Evolutionary conservation across 352 stramenopile species (phyloP), one percentile per base, ranked within the genome.

Genomic region (Globisporangium cylindrosporum): DNA sequence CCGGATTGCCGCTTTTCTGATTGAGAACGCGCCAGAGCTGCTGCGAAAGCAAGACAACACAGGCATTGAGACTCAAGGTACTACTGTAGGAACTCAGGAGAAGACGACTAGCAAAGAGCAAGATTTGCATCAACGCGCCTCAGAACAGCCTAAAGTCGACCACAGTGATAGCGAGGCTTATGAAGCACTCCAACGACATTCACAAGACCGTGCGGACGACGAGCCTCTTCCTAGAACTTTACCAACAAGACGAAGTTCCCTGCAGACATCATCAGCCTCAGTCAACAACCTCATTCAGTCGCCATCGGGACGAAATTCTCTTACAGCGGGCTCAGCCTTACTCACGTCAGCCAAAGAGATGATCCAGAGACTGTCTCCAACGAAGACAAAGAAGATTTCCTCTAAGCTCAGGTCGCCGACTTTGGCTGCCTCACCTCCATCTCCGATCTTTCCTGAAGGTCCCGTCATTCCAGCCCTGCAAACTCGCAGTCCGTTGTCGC

Each of bases 11-110:
- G 48, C n/a, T 6, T 75, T 75, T 46, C 57, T 81, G 2, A 43
- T 81, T 8, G 67, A 71, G 14, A 63, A 70, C 41, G 69, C 74
- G 25, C 71, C 65, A 3, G 36, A 60, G 18, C 54, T 79, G 14
- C 27, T 79, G 15, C 56, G 59, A 7, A 24, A 64, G 41, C 12
- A 41, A 14, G 38, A 62, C 5, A 12, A 46, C 15, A 32, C 9
- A 4, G 15, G 54, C 10, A 7, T 18, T 38, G 54, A 25, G 15
- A 24, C 54, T n/a, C 54, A 27, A 41, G 25, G 27, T 5, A 15
- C 54, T 22, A 14, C 34, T 10, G 18, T 7, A 7, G 14, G 14
- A 41, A 8, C 18, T n/a, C 27, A 22, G 15, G 20, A 34, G 7
- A 34, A 20, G 10, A 57, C 3, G 15, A 48, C 6, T 9, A n/a